These are phyloP conservation scores for Podospora fimiseda DNA, from an alignment of 495 filamentous ascomycete species.

Conservation along the genomic window DNA sequence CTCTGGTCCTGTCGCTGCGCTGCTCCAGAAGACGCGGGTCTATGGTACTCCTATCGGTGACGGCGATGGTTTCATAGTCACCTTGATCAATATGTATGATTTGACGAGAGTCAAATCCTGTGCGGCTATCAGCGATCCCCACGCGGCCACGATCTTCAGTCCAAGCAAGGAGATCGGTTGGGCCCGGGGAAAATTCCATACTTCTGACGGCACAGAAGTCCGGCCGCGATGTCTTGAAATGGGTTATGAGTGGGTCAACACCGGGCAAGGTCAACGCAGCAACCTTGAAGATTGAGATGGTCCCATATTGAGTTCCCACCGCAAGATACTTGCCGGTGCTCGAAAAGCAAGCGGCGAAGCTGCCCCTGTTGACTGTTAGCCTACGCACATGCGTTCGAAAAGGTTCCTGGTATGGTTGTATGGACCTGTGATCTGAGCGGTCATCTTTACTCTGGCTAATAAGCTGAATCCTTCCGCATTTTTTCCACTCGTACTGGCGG, in stretches of 20 bases:
- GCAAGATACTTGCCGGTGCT: constrained; percentile 46
- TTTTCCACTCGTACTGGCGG: constrained; percentile 34
- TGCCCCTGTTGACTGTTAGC: constrained; percentile 35
- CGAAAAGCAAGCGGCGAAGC: constrained; percentile 51
- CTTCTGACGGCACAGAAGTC: constrained; percentile 77
- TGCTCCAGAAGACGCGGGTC: constrained; percentile 43
- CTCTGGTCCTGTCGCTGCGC: constrained; percentile 27
- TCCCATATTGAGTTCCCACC: constrained; percentile 52
- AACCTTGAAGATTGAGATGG: constrained; percentile 47
- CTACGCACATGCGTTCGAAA: not conserved
- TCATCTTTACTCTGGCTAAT: constrained; percentile 44
- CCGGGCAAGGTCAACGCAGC: constrained; percentile 30
- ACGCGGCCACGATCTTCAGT: constrained; percentile 80
- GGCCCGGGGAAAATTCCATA: constrained; percentile 84
- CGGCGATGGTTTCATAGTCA: constrained; percentile 44
- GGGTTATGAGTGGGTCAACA: constrained; percentile 35
- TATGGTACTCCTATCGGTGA: constrained; percentile 41
- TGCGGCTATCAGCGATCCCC: constrained; percentile 77
- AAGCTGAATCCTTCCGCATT: constrained; percentile 38
- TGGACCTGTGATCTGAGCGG: constrained; percentile 32
- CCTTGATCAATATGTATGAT: constrained; percentile 57
- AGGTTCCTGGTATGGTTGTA: not conserved
- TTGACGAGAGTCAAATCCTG: constrained; percentile 69
- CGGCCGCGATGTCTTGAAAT: constrained; percentile 52
- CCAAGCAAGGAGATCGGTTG: constrained; percentile 90